A percentile compares a stretch with the other conserved stretches of the same genome.
Conservation (phyloP, 164 flowering plant genomes). For the Kingdonia uniflora region DNA sequence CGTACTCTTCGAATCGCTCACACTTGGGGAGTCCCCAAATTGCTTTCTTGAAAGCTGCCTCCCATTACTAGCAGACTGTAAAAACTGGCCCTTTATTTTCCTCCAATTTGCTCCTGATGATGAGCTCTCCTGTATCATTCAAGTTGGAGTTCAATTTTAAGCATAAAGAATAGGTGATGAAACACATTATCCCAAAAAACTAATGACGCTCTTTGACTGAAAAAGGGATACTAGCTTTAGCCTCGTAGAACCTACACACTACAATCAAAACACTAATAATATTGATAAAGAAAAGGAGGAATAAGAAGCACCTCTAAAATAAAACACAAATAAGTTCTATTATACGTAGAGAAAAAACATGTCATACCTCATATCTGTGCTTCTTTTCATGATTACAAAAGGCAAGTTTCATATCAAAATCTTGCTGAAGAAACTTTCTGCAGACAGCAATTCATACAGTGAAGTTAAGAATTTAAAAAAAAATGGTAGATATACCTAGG, state of each 20-base stretch:
- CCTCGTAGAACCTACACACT: too few relatives aligned
- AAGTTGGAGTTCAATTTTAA: neutral
- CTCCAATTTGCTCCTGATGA: constrained; percentile 56
- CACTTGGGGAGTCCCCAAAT: constrained; percentile 37
- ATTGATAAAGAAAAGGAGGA: neutral
- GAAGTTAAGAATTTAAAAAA: neutral
- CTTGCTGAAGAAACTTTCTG: constrained; percentile 86
- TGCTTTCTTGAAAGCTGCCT: constrained; percentile 56
- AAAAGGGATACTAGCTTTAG: too few relatives aligned
- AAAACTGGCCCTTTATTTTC: constrained; percentile 45
- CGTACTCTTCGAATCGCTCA: constrained; percentile 58
- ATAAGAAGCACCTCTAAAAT: neutral
- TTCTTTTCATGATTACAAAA: constrained; percentile 70
- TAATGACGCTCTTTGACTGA: neutral
- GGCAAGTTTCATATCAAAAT: constrained; percentile 85
- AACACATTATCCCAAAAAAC: neutral
- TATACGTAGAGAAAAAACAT: too few relatives aligned
- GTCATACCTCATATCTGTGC: constrained; percentile 67
- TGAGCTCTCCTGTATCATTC: constrained; percentile 46
- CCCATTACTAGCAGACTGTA: constrained; percentile 37
- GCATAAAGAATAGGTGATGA: neutral
- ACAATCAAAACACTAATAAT: too few relatives aligned
- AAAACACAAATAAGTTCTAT: too few relatives aligned
- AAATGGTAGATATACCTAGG: too few relatives aligned
- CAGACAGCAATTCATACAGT: constrained; percentile 11